Evolutionary conservation across 2,329 filamentous ascomycete species (phyloP).

Genomic region (Phaeosphaeriaceae sp.): DNA sequence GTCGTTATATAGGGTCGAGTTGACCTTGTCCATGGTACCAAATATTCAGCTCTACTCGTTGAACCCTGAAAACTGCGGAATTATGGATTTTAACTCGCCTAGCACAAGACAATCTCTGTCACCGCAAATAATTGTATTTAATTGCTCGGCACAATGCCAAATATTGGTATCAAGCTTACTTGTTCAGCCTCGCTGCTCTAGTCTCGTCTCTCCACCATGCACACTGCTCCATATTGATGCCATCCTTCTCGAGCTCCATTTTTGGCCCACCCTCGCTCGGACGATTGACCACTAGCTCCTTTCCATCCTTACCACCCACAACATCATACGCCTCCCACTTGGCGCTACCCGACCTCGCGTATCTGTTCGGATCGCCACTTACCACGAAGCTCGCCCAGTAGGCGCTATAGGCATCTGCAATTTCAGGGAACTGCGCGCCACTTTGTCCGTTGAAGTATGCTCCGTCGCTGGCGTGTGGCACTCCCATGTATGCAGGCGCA

Average conservation of each 20-base stretch:
- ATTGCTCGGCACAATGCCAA: no score
- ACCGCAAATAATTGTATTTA: no score
- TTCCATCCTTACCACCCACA: constrained; percentile 5
- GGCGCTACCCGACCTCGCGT: constrained; percentile 25
- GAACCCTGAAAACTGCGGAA: no score
- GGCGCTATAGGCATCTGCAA: constrained; percentile 40
- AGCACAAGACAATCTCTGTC: no score
- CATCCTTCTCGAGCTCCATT: constrained; percentile 35
- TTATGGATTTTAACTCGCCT: no score
- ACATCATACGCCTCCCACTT: constrained; percentile 40
- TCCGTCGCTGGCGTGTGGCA: constrained; percentile 42
- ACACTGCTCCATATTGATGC: constrained; percentile 40
- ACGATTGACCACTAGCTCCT: constrained; percentile 34
- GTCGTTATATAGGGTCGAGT: no score
- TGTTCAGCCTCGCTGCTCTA: constrained; percentile 40
- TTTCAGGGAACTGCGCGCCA: constrained; percentile 36
- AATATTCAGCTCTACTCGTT: no score
- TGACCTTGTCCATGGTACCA: no score
- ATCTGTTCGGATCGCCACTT: constrained; percentile 44
- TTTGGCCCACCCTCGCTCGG: constrained; percentile 26
- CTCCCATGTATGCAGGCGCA: constrained; percentile 32
- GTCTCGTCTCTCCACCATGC: constrained; percentile 43
- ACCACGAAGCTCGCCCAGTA: constrained; percentile 49
- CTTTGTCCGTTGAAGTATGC: constrained; percentile 41
- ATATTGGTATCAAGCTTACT: constrained; percentile 19